Evolutionary conservation across 441 rosid genomes (phyloP), one percentile per base, ranked within the genome.

Genomic region (Pelargonium australe): DNA sequence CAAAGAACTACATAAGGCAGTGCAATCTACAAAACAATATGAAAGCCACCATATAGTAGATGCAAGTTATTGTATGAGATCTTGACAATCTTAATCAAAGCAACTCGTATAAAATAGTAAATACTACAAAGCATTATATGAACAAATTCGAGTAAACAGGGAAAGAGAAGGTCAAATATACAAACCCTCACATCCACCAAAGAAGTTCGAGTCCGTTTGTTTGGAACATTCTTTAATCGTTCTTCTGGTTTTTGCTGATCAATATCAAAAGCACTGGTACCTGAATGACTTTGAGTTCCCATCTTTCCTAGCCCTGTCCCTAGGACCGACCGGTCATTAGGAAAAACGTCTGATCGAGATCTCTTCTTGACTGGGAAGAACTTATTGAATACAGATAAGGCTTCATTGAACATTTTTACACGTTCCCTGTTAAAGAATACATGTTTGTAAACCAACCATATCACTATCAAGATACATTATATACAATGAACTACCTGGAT

Each of bases 171-270:
- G 49, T 70, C 28, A 60, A 17, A 64, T 72, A 64, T 72, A 81
- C 89, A 78, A 76, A 86, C 89, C 90, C 82, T 84, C 71, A 78
- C 73, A 83, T 82, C 95, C 86, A 82, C 88, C 90, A 92, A 64
- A 69, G 97, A 91, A 72, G 97, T 95, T 72, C 98, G 96, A 64
- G 96, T 88, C 64, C 97, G 89, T 80, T 89, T 95, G 84, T 81
- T 95, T 74, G 96, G 85, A 72, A 89, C 87, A 69, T 73, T 83
- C 76, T 86, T 92, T 25, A 85, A 80, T 73, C 89, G 86, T 80
- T 86, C 95, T 71, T 91, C 96, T 17, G 86, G 71, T 79, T 83
- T 92, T 65, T 80, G 92, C 67, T 74, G 92, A 75, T 92, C 98
- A 80, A 80, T 80, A 74, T 91, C 98, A 84, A 86, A 85, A 80